Evolutionary conservation across 2,329 filamentous ascomycete species (phyloP), one percentile per base, ranked within the genome.

Genomic region (Calonectria hongkongensis): DNA sequence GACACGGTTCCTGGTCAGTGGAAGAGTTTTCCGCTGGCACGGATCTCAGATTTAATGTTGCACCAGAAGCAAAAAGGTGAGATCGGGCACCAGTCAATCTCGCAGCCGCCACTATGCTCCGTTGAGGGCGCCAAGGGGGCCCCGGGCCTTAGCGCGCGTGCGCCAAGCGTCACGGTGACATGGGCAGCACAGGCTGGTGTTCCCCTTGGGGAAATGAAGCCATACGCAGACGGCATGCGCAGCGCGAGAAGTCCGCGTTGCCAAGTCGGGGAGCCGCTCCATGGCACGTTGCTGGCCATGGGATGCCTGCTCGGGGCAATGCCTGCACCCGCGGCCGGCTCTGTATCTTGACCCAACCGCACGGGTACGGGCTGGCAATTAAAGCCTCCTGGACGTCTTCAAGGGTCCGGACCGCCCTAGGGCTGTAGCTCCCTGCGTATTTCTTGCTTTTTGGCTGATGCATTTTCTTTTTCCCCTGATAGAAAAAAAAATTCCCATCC

Each of bases 11-110:
- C 56, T 12, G 39, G 56, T 47, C 33, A 36, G 63, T 33, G n/a
- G 36, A 41, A 60, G 54, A 60, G n/a, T 41, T 60, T 60, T 60
- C 18, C 54, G 15, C 54, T 60, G 54, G 54, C 45, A 43, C 66
- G 60, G 69, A 72, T 77, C 73, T 74, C 18, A 76, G 70, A 71
- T 76, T 70, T 73, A 50, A 75, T 69, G 72, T 78, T 69, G 48
- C 74, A 76, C 63, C 66, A 67, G 39, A 60, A 60, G 54, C 54
- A 60, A 60, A 60, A 39, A 60, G 47, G 74, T 67, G 56, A 79
- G 78, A 79, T 79, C 78, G 78, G 78, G 78, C 78, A 76, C 68
- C 75, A 79, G 74, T 75, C 70, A 76, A 78, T 73, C 75, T 75
- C 58, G 70, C 74, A 71, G 74, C 50, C 43, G 41, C 63, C 63